Conservation (phyloP, 1,284 basidiomycete genomes). For the Cryptococcus hybrid region DNA sequence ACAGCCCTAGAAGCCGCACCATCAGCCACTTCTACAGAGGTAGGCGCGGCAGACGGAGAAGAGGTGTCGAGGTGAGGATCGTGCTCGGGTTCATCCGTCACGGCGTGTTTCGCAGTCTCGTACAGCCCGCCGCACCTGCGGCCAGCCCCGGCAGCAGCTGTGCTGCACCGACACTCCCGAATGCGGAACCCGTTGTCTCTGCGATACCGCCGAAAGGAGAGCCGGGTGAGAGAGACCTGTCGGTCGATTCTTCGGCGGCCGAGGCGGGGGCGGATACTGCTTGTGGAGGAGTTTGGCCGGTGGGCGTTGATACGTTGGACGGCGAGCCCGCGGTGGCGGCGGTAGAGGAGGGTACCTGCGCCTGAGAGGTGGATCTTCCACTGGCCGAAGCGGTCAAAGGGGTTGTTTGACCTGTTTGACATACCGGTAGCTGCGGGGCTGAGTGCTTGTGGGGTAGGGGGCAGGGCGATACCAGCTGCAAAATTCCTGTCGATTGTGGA, state of each 20-base stretch:
- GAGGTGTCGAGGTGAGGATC: slow-evolving; percentile 1
- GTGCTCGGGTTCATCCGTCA: slow-evolving; percentile 18
- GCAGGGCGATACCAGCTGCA: slow-evolving; percentile 9
- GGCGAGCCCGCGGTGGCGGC: no score
- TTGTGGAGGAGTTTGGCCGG: slow-evolving; percentile 9
- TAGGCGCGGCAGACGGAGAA: slow-evolving; percentile 55
- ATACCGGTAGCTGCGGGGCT: slow-evolving; percentile 50
- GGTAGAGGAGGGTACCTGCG: no score
- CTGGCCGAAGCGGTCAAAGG: slow-evolving; percentile 72
- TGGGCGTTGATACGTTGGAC: background rate
- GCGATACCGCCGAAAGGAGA: background rate
- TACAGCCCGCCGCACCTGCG: slow-evolving; percentile 23
- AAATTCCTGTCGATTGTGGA: slow-evolving; percentile 3
- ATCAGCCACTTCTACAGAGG: slow-evolving; percentile 50
- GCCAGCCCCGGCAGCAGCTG: slow-evolving; percentile 20
- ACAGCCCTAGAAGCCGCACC: no score
- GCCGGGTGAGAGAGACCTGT: slow-evolving; percentile 27
- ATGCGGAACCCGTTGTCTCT: no score
- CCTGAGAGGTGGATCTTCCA: no score
- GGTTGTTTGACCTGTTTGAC: slow-evolving; percentile 78
- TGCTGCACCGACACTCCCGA: slow-evolving; percentile 24
- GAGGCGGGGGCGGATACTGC: slow-evolving; percentile 4
- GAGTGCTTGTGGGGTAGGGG: slow-evolving; percentile 59
- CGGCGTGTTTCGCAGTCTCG: slow-evolving; percentile 26
- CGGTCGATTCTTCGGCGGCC: slow-evolving; percentile 15